Conservation (phyloP, 139 green algal genomes). For the Diplosphaera chodatii region DNA sequence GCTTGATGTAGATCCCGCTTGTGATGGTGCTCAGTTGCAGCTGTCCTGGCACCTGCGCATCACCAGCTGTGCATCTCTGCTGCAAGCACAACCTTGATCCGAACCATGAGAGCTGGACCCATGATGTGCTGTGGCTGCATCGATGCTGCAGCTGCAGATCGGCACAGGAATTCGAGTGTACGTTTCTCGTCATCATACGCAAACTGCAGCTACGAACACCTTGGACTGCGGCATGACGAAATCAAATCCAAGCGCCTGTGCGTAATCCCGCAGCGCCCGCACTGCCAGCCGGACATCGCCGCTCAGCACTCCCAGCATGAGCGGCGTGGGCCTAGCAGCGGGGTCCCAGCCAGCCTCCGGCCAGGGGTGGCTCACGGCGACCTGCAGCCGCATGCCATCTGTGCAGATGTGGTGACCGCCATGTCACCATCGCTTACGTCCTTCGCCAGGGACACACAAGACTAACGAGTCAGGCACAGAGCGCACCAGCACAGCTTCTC, state of each 20-base stretch:
- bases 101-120: too few relatives aligned
- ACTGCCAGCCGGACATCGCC: constrained; percentile 36
- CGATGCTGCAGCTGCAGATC: too few relatives aligned
- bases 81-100: not conserved
- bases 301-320: constrained; percentile 59
- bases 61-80: too few relatives aligned
- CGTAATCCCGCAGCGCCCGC: constrained; percentile 56
- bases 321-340: not conserved
- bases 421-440: too few relatives aligned
- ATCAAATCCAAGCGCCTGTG: constrained; percentile 30
- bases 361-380: not conserved
- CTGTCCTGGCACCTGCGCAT: constrained; percentile 11
- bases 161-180: too few relatives aligned
- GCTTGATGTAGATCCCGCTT: constrained; percentile 60
- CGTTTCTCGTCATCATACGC: too few relatives aligned
- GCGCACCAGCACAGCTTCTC: too few relatives aligned
- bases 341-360: constrained; percentile 19
- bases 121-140: too few relatives aligned
- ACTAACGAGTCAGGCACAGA: too few relatives aligned
- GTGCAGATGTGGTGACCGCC: not conserved
- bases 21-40: constrained; percentile 7
- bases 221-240: constrained; percentile 26
- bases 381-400: not conserved
- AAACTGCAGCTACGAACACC: constrained; percentile 12
- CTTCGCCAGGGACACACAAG: too few relatives aligned